Conservation (phyloP, 140 eudicot species). For the Bidens hawaiensis region DNA sequence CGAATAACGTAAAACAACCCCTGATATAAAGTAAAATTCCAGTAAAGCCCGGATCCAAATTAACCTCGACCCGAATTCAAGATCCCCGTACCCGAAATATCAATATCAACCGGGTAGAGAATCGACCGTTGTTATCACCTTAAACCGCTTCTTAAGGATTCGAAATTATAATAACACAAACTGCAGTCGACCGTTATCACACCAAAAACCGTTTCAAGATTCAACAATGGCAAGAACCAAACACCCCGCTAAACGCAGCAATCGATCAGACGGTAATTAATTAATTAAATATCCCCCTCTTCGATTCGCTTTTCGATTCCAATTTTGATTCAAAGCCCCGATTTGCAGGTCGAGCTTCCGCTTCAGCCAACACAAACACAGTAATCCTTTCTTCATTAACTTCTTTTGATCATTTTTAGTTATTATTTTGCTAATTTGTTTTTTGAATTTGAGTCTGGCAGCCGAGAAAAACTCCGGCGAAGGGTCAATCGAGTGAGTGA, state of each 20-base stretch:
- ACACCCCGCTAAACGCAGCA: constrained; percentile 31
- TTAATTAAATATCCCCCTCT: not conserved
- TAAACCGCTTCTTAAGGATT: not conserved
- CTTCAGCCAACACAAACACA: constrained; percentile 15
- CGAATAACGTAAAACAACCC: too few species aligned
- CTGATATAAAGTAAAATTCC: too few species aligned
- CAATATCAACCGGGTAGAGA: constrained; percentile 18
- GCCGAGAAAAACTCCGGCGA: not conserved
- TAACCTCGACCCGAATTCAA: not conserved
- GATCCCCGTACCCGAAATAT: not conserved
- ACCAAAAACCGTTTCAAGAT: not conserved
- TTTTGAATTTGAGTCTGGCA: not conserved
- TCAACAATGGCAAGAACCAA: constrained; percentile 38
- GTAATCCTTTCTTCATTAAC: not conserved
- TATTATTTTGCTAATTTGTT: not conserved
- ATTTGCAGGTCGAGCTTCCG: constrained; percentile 10
- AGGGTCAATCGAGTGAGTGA: not conserved
- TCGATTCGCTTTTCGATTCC: not conserved
- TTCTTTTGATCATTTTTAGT: not conserved
- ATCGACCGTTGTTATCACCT: too few species aligned
- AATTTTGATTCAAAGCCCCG: constrained; percentile 14
- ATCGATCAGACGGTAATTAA: not conserved
- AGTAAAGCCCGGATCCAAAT: not conserved
- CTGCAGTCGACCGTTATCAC: constrained; percentile 17
- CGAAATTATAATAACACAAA: not conserved